phyloP scores from a whole-genome alignment of 805 yeast genomes.

The Saturnispora sanitii region DNA sequence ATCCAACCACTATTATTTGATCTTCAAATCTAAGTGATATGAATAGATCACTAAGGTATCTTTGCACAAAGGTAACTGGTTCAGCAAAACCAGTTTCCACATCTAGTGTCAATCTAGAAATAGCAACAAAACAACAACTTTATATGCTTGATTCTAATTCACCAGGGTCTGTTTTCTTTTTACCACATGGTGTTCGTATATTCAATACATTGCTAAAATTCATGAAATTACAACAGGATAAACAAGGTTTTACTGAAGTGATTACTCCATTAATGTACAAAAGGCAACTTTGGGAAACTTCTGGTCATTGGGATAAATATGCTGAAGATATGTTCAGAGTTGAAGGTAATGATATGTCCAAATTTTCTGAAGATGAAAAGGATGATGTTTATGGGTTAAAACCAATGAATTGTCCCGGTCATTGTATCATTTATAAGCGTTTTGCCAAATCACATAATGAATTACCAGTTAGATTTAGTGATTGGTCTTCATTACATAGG shows the following conservation, averaged over 20 bases:
- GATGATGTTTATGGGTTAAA: conserved; percentile 59
- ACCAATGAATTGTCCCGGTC: conserved; percentile 45
- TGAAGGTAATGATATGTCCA: conserved; percentile 40
- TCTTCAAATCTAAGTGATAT: no score
- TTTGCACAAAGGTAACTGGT: conserved; percentile 4
- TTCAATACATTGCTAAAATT: conserved; percentile 71
- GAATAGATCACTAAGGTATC: background rate
- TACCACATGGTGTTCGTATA: conserved; percentile 86
- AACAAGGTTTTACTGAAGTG: conserved; percentile 83
- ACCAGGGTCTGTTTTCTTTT: conserved; percentile 87
- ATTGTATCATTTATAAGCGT: conserved; percentile 70
- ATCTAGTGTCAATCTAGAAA: conserved; percentile 29
- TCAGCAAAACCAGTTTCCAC: conserved; percentile 14
- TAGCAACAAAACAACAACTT: conserved; percentile 61
- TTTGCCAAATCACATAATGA: conserved; percentile 78
- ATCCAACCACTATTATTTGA: no score
- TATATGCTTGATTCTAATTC: conserved; percentile 72
- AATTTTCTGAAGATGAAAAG: conserved; percentile 30
- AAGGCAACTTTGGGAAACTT: conserved; percentile 73
- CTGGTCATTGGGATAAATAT: conserved; percentile 96
- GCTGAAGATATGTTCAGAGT: conserved; percentile 91
- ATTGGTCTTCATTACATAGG: conserved; percentile 86
- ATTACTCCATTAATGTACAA: conserved; percentile 85
- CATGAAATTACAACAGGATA: conserved; percentile 76
- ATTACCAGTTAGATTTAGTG: conserved; percentile 75